Evolutionary conservation across 1,284 basidiomycete species (phyloP).

Genomic region (Ceraceosorus guamensis): DNA sequence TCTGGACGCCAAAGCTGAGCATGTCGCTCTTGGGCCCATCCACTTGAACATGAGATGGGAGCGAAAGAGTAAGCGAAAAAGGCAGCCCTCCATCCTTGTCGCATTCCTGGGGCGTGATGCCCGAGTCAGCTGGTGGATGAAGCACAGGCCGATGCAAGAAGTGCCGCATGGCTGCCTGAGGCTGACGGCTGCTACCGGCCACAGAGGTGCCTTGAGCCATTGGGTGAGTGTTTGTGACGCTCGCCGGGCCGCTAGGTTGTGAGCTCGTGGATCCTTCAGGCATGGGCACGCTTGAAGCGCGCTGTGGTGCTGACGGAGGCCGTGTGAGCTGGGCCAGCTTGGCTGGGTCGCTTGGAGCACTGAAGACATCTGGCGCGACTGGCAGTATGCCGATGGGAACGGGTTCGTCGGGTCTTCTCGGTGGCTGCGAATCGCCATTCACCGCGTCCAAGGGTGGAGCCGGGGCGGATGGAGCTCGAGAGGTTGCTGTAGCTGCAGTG

Average conservation of each 20-base stretch:
- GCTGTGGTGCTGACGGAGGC: conserved; percentile 1
- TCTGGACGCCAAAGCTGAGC: conserved; percentile 46
- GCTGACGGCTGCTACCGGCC: too few species aligned
- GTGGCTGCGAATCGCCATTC: neutral
- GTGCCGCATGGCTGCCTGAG: conserved; percentile 30
- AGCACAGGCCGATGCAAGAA: conserved; percentile 41
- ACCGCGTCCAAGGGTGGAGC: neutral
- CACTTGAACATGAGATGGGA: conserved; percentile 43
- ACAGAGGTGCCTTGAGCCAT: too few species aligned
- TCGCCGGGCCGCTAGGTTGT: too few species aligned
- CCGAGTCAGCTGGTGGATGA: conserved; percentile 30
- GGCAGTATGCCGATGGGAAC: conserved; percentile 13
- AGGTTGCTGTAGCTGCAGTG: too few species aligned
- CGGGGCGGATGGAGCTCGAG: neutral
- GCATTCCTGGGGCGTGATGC: conserved; percentile 19
- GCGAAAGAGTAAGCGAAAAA: conserved; percentile 39
- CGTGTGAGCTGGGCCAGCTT: conserved; percentile 18
- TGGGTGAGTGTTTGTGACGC: too few species aligned
- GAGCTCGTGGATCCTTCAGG: neutral
- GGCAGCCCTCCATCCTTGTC: conserved; percentile 24
- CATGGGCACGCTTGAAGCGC: conserved; percentile 1
- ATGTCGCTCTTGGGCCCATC: conserved; percentile 29
- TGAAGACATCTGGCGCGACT: conserved; percentile 22
- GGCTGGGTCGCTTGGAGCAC: conserved; percentile 22
- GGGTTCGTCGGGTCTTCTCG: neutral